These are phyloP conservation scores for Botryotinia globosa DNA, from an alignment of 2,329 filamentous ascomycete genomes.

Conservation along the genomic window DNA sequence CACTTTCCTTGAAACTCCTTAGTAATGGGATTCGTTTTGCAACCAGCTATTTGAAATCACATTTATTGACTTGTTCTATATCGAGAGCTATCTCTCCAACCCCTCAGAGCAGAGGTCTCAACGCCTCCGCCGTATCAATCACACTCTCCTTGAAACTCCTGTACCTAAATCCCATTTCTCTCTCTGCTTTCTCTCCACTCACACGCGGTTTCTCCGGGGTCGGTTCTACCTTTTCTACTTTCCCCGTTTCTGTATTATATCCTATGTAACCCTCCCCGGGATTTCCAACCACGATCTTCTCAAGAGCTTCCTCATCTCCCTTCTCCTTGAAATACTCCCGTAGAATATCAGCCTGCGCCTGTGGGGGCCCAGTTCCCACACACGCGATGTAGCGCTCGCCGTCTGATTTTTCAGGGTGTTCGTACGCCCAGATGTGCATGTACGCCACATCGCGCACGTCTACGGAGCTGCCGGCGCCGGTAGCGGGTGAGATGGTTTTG, in stretches of 20 bases:
- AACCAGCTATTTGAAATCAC: no score
- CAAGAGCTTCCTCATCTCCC: constrained; percentile 21
- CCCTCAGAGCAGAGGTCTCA: constrained; percentile 30
- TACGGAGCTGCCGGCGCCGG: constrained; percentile 38
- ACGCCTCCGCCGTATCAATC: constrained; percentile 40
- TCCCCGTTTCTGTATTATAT: constrained; percentile 30
- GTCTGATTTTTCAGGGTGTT: constrained; percentile 40
- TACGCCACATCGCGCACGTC: constrained; percentile 47
- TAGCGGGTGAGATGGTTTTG: constrained; percentile 31
- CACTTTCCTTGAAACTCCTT: constrained; percentile 32
- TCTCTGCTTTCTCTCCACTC: constrained; percentile 35
- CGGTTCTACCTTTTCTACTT: constrained; percentile 24
- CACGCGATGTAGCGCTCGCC: constrained; percentile 44
- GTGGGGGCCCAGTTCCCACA: constrained; percentile 37
- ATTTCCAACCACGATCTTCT: constrained; percentile 40
- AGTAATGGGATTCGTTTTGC: no score
- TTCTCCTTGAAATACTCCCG: constrained; percentile 40
- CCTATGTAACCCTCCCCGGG: constrained; percentile 43
- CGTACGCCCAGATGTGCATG: constrained; percentile 41
- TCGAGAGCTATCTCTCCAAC: neutral
- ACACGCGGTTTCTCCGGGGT: constrained; percentile 27
- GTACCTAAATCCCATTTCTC: constrained; percentile 34
- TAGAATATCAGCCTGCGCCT: constrained; percentile 46
- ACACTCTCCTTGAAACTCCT: constrained; percentile 34
- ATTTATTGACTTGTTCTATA: neutral